These are phyloP conservation scores for Blastomyces parvus DNA, from an alignment of 2,329 filamentous ascomycete genomes.

Conservation along the genomic window DNA sequence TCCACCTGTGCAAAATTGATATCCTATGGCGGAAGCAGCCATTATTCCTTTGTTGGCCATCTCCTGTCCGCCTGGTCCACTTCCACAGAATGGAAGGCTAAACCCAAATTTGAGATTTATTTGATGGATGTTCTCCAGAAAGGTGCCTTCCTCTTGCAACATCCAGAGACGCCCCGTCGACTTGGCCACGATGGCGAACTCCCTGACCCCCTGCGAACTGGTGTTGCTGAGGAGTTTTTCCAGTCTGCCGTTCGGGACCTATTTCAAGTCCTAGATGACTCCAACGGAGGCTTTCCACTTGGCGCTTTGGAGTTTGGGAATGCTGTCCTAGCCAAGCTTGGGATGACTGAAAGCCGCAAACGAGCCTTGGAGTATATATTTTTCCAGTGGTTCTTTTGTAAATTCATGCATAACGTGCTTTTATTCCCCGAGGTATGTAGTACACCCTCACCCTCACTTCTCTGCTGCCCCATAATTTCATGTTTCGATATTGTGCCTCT, in stretches of 20 bases:
- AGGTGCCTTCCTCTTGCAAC: slow-evolving; percentile 81
- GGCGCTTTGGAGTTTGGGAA: slow-evolving; percentile 76
- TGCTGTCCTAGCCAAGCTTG: slow-evolving; percentile 67
- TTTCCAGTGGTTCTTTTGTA: slow-evolving; percentile 84
- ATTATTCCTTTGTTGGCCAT: slow-evolving; percentile 70
- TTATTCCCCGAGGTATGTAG: slow-evolving; percentile 73
- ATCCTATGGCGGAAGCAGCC: slow-evolving; percentile 62
- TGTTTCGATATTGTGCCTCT: neutral
- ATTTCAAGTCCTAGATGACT: slow-evolving; percentile 78
- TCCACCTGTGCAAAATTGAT: slow-evolving; percentile 77
- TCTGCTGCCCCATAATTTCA: neutral
- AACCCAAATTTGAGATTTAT: slow-evolving; percentile 82
- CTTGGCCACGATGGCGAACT: slow-evolving; percentile 63
- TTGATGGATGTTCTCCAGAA: slow-evolving; percentile 91
- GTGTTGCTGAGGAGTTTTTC: slow-evolving; percentile 81
- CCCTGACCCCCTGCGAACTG: slow-evolving; percentile 59
- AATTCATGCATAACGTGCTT: slow-evolving; percentile 73
- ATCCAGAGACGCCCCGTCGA: slow-evolving; percentile 66
- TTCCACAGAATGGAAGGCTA: slow-evolving; percentile 82
- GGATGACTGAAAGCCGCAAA: slow-evolving; percentile 59
- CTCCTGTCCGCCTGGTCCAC: slow-evolving; percentile 80
- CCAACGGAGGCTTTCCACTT: slow-evolving; percentile 77
- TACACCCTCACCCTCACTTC: neutral
- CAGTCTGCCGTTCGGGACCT: slow-evolving; percentile 68
- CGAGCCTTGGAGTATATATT: slow-evolving; percentile 75